Evolutionary conservation across 257 asterid genomes (phyloP), one percentile per base, ranked within the genome.

Genomic region (Fraxinus americana): DNA sequence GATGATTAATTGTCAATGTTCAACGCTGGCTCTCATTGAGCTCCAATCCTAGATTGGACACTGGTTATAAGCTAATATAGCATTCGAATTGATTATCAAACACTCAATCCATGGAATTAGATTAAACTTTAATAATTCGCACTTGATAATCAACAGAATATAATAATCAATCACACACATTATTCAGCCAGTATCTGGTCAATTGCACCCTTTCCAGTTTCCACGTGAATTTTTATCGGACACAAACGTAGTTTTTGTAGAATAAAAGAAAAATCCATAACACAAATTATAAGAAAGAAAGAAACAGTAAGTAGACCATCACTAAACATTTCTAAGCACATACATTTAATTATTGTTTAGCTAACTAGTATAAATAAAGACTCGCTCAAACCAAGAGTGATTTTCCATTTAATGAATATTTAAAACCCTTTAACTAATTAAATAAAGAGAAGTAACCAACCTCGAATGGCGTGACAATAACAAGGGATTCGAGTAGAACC

Each of bases 381-480:
- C 35, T 32, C 4, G 35, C 35, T 32, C 35, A 32, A 32, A 32
- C 35, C 32, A n/a, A 8, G 57, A 29, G 32, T 23, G 13, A 21
- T 27, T 5, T 19, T 25, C 34, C 34, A 27, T 16, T 2, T 41
- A 9, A 17, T 6, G 4, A 0, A 59, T 21, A 36, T 36, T 36
- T 36, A 36, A 36, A 36, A 7, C 39, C 7, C 35, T 32, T 32
- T 36, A 36, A 36, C 39, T 0, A 36, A 36, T 36, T 5, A 36
- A 36, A 36, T 36, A 14, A 14, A 14, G 5, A 14, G 0, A 52
- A 16, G 17, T 52, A 52, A 52, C 7, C n/a, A 17, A 95, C 99
- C 99, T 95, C 98, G 81, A 95, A 95, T 2, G 98, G 99, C 25
- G 99, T 95, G 66, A 95, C 99, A 54, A 95, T 88, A 79, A 87